Base-by-base conservation (phyloP, 2,329 filamentous ascomycete species). In the Lasiodiplodia hormozganensis region DNA sequence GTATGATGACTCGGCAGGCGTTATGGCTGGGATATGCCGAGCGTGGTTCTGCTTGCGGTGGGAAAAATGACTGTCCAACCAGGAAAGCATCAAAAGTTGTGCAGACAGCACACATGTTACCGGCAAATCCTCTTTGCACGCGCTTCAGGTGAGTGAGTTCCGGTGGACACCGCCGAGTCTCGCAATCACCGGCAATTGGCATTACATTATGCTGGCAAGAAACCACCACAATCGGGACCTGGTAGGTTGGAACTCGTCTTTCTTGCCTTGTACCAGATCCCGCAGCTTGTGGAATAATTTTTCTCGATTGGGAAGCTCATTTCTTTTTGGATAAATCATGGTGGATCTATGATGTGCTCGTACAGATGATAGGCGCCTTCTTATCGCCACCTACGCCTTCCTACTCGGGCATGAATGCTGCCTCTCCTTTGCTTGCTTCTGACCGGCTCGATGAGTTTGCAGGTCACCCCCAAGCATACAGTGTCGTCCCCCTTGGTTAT, bases 261-360 rank as follows among this genome's bases (percentile, higher is more conserved):
- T 64, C 31, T 64, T 52, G 31, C 28, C 60, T 52, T 64, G 36
- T 52, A 52, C 21, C 31, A 40, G 60, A 52, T 36, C 60, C 47
- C 21, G 6, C 43, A 64, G 31, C 36, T 40, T 64, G 38, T 64
- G n/a, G 31, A 64, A 38, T 12, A 52, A 14, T 3, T 16, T 11
- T 11, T 52, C 47, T 49, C 43, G 31, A 52, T 23, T 18, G 40
- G 58, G 40, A 34, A 51, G 25, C 21, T 34, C 40, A 14, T 49
- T 4, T 21, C 40, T 49, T 34, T 49, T 43, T 51, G 38, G 14
- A 38, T n/a, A 11, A 21, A 57, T 38, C n/a, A 6, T n/a, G 18
- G 34, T n/a, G 28, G 11, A 34, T 10, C 31, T 34, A 34, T 34
- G 31, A 34, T 34, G 31, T 34, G 31, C 31, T 34, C 31, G 31